These are phyloP conservation scores for Oleoguttula mirabilis DNA, from an alignment of 495 filamentous ascomycete genomes.

Conservation along the genomic window DNA sequence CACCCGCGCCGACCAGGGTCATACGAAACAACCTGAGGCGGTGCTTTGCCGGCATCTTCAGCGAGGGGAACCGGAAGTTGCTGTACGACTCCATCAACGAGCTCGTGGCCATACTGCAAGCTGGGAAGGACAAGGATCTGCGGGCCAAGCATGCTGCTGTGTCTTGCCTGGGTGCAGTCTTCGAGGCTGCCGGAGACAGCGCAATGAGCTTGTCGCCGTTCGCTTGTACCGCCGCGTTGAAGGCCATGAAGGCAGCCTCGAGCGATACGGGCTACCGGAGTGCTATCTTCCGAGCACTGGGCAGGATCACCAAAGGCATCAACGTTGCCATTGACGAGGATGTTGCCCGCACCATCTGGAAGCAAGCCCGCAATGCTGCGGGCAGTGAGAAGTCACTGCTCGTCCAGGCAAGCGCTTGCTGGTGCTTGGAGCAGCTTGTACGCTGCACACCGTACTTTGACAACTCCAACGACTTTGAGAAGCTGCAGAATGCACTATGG, in stretches of 20 bases:
- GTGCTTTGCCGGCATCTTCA: constrained; percentile 73
- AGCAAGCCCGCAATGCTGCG: constrained; percentile 67
- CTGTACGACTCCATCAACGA: constrained; percentile 93
- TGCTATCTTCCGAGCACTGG: constrained; percentile 67
- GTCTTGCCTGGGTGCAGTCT: constrained; percentile 79
- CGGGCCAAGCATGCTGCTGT: constrained; percentile 75
- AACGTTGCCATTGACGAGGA: constrained; percentile 67
- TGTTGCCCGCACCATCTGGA: constrained; percentile 86
- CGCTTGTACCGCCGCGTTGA: constrained; percentile 56
- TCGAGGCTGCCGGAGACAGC: constrained; percentile 81
- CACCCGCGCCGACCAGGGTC: constrained; percentile 75
- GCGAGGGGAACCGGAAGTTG: constrained; percentile 77
- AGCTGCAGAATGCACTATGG: constrained; percentile 62
- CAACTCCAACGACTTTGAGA: constrained; percentile 85
- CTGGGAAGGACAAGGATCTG: constrained; percentile 67
- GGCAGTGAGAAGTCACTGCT: constrained; percentile 69
- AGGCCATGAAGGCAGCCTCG: constrained; percentile 66
- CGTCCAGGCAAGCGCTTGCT: constrained; percentile 68
- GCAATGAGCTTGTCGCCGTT: constrained; percentile 74
- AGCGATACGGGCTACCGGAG: constrained; percentile 72
- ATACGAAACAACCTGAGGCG: constrained; percentile 78
- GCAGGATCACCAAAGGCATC: constrained; percentile 62
- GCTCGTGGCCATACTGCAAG: constrained; percentile 59
- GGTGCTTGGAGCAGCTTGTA: constrained; percentile 63
- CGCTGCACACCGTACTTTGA: constrained; percentile 68